These are phyloP conservation scores for Phragmites australis DNA, from an alignment of 176 grass and related monocot species.

Conservation along the genomic window DNA sequence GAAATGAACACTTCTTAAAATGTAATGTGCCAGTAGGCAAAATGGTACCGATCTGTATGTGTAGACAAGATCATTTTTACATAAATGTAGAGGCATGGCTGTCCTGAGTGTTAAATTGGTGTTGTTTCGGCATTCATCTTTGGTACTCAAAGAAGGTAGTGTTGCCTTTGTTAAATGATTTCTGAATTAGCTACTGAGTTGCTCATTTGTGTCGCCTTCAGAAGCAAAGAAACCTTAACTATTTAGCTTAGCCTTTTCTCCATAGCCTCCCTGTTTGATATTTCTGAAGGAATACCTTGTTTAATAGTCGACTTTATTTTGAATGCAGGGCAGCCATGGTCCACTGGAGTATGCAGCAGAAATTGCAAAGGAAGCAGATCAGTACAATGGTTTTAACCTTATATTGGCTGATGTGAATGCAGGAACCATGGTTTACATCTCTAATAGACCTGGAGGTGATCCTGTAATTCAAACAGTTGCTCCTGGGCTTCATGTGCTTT, in stretches of 20 bases:
- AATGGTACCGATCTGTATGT: not conserved
- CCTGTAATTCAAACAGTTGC: slow-evolving; percentile 64
- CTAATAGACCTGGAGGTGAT: slow-evolving; percentile 59
- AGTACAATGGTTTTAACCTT: slow-evolving; percentile 89
- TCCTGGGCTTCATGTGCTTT: slow-evolving; percentile 85
- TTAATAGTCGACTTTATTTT: not conserved
- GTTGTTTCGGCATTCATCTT: not conserved
- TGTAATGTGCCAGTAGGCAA: not conserved
- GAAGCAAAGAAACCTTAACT: not conserved
- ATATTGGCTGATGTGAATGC: slow-evolving; percentile 67
- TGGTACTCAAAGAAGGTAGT: not conserved
- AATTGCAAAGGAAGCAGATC: slow-evolving; percentile 78
- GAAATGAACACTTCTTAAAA: not conserved
- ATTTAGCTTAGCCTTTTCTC: not conserved
- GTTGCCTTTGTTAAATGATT: not conserved
- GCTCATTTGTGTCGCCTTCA: not conserved
- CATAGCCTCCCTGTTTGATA: not conserved
- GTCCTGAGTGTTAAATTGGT: not conserved
- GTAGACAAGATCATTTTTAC: not conserved
- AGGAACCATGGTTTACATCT: slow-evolving; percentile 80
- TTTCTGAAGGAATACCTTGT: not conserved
- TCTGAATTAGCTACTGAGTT: not conserved
- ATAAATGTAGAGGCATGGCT: not conserved
- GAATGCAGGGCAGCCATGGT: slow-evolving; percentile 45
- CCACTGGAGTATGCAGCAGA: slow-evolving; percentile 71